Percentiles rank a stretch among this genome's conserved stretches.
phyloP scores from a whole-genome alignment of 257 asterid species.

The Solanum sejunctum region DNA sequence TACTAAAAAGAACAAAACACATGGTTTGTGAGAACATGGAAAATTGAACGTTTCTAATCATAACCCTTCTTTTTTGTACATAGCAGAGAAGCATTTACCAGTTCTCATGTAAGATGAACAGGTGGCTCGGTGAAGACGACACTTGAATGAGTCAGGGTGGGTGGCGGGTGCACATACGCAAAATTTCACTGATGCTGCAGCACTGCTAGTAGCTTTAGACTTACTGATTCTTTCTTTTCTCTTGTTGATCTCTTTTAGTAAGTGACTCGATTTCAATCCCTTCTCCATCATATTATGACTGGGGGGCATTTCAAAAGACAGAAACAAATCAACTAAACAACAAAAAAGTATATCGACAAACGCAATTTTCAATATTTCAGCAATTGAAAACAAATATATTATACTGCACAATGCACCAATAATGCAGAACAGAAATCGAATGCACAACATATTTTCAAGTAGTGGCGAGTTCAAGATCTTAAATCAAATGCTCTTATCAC shows the following conservation, averaged over 20 bases:
- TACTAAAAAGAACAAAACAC: neutral
- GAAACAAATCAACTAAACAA: neutral
- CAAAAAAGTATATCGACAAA: neutral
- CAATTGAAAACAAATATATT: neutral
- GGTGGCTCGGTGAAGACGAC: constrained; percentile 1
- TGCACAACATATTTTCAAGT: neutral
- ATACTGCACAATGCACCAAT: neutral
- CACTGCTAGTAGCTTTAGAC: neutral
- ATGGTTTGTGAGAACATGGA: neutral
- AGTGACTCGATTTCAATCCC: neutral
- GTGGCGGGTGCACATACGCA: constrained; percentile 4
- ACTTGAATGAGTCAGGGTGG: constrained; percentile 8
- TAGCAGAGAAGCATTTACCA: neutral
- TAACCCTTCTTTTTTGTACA: neutral
- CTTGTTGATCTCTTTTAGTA: neutral
- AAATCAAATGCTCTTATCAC: neutral
- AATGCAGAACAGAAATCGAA: neutral
- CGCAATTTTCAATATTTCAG: neutral
- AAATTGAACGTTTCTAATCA: neutral
- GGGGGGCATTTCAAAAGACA: neutral
- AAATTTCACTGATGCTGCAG: neutral
- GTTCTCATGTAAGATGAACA: neutral
- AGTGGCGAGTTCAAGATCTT: neutral
- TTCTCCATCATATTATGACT: neutral
- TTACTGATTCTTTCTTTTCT: neutral